phyloP scores from a whole-genome alignment of 208 protist species.

The Trypanosoma melophagium region DNA sequence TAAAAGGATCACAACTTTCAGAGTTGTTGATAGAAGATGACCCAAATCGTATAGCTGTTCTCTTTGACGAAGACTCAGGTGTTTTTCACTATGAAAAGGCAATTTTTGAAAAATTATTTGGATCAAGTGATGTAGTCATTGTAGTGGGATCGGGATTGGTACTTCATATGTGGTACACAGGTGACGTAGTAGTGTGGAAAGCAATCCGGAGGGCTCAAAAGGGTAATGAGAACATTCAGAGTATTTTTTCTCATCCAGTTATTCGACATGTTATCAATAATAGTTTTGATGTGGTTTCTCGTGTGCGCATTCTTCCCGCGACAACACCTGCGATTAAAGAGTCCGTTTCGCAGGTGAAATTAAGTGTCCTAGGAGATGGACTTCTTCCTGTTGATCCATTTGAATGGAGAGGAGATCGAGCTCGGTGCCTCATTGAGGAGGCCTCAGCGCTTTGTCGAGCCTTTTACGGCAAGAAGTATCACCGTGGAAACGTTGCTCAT shows the following conservation, averaged over 20 bases:
- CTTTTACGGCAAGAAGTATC: conserved; percentile 85
- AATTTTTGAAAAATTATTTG: conserved; percentile 37
- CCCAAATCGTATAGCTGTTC: conserved; percentile 49
- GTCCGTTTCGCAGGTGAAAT: conserved; percentile 36
- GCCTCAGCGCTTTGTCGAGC: conserved; percentile 63
- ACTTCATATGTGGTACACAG: conserved; percentile 59
- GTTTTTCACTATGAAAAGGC: conserved; percentile 26
- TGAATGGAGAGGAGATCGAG: conserved; percentile 81
- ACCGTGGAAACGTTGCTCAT: conserved; percentile 65
- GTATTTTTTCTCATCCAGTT: conserved; percentile 18
- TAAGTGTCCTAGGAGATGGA: conserved; percentile 65
- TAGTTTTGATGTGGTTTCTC: conserved; percentile 27
- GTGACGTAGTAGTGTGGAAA: conserved; percentile 38
- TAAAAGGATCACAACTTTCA: conserved; percentile 35
- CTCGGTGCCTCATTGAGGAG: conserved; percentile 66
- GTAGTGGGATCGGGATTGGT: conserved; percentile 54
- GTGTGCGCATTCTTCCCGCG: conserved; percentile 44
- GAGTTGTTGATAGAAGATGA: conserved; percentile 59
- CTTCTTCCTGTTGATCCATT: conserved; percentile 83
- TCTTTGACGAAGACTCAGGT: conserved; percentile 67
- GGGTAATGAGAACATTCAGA: conserved; percentile 5
- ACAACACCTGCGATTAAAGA: conserved; percentile 75
- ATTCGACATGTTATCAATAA: conserved; percentile 28
- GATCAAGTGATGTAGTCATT: conserved; percentile 47
- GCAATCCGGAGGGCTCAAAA: conserved; percentile 37